Percentiles rank a stretch among this genome's conserved stretches.
phyloP scores from a whole-genome alignment of 1,284 basidiomycete genomes.

The Ustilago esculenta region DNA sequence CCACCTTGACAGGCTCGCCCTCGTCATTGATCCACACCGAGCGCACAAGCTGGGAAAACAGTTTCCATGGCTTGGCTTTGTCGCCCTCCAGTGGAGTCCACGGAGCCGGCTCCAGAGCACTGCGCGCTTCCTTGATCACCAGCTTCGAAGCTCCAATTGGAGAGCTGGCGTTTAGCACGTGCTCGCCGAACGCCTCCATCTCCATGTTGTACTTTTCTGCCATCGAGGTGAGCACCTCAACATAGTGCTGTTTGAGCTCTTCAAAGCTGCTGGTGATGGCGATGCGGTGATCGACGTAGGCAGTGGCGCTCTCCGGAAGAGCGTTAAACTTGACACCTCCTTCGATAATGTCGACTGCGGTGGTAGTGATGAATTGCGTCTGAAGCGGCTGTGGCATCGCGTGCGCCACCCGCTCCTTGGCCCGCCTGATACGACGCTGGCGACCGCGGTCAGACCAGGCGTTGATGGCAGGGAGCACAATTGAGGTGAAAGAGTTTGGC shows the following conservation, averaged over 20 bases:
- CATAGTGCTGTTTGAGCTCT: constrained; percentile 70
- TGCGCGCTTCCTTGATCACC: constrained; percentile 70
- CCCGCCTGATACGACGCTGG: constrained; percentile 25
- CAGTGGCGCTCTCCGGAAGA: constrained; percentile 73
- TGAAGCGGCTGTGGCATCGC: constrained; percentile 52
- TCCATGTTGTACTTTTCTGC: constrained; percentile 69
- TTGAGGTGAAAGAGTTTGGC: constrained; percentile 26
- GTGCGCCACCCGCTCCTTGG: constrained; percentile 22
- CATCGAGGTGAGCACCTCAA: constrained; percentile 69
- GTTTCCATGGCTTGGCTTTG: constrained; percentile 69
- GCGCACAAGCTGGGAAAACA: constrained; percentile 72
- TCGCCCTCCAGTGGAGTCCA: constrained; percentile 70
- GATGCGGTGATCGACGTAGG: constrained; percentile 74
- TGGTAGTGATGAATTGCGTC: constrained; percentile 74
- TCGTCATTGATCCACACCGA: constrained; percentile 68
- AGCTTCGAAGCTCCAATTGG: constrained; percentile 20
- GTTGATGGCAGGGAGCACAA: constrained; percentile 23
- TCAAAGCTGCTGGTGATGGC: constrained; percentile 71
- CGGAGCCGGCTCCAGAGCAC: constrained; percentile 73
- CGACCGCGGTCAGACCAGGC: constrained; percentile 35
- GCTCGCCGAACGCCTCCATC: constrained; percentile 67
- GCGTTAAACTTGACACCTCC: constrained; percentile 78
- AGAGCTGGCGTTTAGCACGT: constrained; percentile 12
- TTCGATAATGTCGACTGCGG: constrained; percentile 75
- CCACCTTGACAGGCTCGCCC: constrained; percentile 69